Percentiles rank a stretch among this genome's conserved stretches.
phyloP scores from a whole-genome alignment of 2,329 filamentous ascomycete genomes.

The Fusarium sp. region DNA sequence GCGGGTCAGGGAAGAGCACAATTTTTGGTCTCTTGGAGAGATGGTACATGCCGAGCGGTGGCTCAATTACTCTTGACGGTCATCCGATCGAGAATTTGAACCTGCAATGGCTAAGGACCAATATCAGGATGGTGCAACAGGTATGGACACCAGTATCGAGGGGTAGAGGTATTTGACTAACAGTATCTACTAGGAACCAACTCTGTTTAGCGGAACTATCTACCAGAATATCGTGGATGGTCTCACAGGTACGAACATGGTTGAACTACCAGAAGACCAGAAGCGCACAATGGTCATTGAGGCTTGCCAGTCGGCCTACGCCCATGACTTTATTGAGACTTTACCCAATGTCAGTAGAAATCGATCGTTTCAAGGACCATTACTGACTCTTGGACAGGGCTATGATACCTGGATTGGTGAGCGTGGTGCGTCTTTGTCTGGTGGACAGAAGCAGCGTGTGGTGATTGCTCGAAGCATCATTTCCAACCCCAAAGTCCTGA shows the following conservation, averaged over 20 bases:
- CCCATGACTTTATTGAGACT: constrained; percentile 63
- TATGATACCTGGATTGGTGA: constrained; percentile 74
- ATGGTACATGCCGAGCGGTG: constrained; percentile 65
- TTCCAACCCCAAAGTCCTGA: constrained; percentile 69
- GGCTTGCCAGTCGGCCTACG: constrained; percentile 62
- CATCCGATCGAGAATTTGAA: constrained; percentile 56
- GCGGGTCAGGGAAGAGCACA: constrained; percentile 69
- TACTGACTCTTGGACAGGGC: constrained; percentile 46
- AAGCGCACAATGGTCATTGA: constrained; percentile 56
- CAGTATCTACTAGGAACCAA: constrained; percentile 56
- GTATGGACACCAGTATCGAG: constrained; percentile 12
- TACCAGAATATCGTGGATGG: constrained; percentile 64
- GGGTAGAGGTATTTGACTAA: neutral
- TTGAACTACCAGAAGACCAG: constrained; percentile 52
- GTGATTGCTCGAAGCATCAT: constrained; percentile 75
- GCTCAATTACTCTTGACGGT: constrained; percentile 58
- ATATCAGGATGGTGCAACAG: constrained; percentile 63
- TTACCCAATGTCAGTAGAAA: constrained; percentile 50
- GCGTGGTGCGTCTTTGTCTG: constrained; percentile 71
- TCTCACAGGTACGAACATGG: constrained; percentile 51
- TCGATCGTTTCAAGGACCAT: constrained; percentile 22
- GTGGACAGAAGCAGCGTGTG: constrained; percentile 74
- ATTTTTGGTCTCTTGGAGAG: constrained; percentile 67
- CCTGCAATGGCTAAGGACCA: constrained; percentile 63
- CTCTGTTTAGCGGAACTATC: constrained; percentile 63